phyloP scores from a whole-genome alignment of 1,284 basidiomycete species.

The Coniferiporia weirii region DNA sequence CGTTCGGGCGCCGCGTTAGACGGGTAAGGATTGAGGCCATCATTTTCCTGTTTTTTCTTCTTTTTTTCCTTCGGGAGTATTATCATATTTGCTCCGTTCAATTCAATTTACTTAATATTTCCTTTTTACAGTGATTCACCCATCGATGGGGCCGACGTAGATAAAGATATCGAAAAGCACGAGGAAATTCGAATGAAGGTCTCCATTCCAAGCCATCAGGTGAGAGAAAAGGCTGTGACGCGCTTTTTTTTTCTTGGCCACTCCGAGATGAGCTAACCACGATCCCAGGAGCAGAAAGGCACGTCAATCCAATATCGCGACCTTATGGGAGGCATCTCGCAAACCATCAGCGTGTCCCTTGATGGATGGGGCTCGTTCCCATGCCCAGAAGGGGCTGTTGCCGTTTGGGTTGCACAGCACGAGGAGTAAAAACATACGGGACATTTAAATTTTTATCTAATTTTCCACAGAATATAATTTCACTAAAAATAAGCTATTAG shows the following conservation, averaged over 20 bases:
- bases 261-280: no score
- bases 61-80: neutral
- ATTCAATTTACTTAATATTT: no score
- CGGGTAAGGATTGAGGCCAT: neutral
- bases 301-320: slow-evolving; percentile 33
- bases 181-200: slow-evolving; percentile 13
- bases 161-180: neutral
- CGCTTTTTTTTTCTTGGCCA: no score
- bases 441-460: no score
- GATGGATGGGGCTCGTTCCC: slow-evolving; percentile 59
- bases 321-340: slow-evolving; percentile 38
- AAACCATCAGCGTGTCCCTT: slow-evolving; percentile 37
- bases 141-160: neutral
- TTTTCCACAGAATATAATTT: no score
- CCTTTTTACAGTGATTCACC: neutral
- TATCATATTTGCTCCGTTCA: neutral
- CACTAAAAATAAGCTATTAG: neutral
- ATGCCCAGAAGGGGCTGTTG: slow-evolving; percentile 44
- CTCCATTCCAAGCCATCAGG: neutral
- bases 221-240: neutral
- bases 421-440: no score
- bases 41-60: no score
- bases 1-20: slow-evolving; percentile 47
- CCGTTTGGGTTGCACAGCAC: slow-evolving; percentile 47
- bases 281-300: neutral